Evolutionary conservation across 179 eudicot genomes (phyloP).

Genomic region (Actinidia chinensis): DNA sequence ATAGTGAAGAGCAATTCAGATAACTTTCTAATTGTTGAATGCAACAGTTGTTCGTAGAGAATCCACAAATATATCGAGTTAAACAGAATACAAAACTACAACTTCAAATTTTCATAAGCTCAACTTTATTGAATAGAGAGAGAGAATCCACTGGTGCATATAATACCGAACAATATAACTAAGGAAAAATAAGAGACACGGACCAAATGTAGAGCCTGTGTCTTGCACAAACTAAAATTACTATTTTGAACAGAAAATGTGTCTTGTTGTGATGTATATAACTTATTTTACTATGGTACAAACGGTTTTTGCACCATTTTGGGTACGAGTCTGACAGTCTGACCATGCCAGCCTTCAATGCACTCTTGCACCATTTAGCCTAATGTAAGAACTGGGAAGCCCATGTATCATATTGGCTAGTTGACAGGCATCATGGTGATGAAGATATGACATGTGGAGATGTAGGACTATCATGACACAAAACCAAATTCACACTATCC

Average conservation of each 20-base stretch:
- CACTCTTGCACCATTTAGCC: no score
- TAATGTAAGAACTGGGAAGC: no score
- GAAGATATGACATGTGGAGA: neutral
- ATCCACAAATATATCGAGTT: neutral
- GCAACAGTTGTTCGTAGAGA: neutral
- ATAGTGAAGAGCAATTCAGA: neutral
- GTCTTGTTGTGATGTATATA: no score
- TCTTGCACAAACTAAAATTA: neutral
- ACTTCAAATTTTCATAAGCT: no score
- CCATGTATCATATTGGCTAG: neutral
- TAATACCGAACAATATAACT: neutral
- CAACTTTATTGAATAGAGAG: neutral
- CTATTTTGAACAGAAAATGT: no score
- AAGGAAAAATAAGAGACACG: neutral
- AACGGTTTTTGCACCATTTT: no score
- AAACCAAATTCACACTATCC: slow-evolving; percentile 6
- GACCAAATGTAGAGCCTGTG: neutral
- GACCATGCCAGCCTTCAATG: no score
- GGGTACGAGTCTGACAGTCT: no score
- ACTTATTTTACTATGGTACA: no score
- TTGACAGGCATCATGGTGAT: slow-evolving; percentile 7
- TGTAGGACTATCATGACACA: neutral
- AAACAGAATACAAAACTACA: neutral
- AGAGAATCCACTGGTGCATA: neutral
- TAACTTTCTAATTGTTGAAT: neutral